Conservation (phyloP, 805 yeast genomes). For the Starmerella bombi region DNA sequence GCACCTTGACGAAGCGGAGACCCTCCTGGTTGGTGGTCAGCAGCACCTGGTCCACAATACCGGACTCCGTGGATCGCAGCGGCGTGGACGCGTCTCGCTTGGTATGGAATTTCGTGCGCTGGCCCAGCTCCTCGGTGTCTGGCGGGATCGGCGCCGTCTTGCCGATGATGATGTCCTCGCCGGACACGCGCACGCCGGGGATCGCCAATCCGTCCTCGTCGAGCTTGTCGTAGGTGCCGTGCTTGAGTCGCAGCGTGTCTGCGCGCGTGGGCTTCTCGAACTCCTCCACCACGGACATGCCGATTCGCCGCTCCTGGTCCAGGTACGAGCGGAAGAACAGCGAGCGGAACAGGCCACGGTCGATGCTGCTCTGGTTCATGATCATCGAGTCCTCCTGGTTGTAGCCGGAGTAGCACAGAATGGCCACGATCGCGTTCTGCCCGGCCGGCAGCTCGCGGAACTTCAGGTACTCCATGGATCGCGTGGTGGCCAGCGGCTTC, state of each 20-base stretch:
- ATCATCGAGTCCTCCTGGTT: conserved; percentile 99
- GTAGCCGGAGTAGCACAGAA: conserved; percentile 95
- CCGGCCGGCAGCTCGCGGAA: conserved; percentile 98
- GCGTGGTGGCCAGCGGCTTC: conserved; percentile 93
- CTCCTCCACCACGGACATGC: conserved; percentile 96
- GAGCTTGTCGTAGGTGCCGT: conserved; percentile 94
- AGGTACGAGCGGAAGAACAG: conserved; percentile 92
- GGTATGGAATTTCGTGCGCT: conserved; percentile 94
- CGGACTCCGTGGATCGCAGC: conserved; percentile 87
- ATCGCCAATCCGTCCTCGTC: conserved; percentile 97
- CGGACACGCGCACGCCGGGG: conserved; percentile 97
- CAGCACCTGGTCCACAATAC: conserved; percentile 95
- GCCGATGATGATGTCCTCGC: conserved; percentile 97
- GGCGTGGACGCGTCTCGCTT: conserved; percentile 99
- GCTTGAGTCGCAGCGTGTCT: conserved; percentile 87
- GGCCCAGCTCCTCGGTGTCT: conserved; percentile 96
- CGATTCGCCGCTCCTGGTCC: conserved; percentile 97
- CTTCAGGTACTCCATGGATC: conserved; percentile 94
- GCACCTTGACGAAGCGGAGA: conserved; percentile 87
- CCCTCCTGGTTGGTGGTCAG: conserved; percentile 98
- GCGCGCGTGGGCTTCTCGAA: conserved; percentile 94
- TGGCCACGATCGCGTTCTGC: conserved; percentile 96
- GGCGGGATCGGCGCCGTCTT: conserved; percentile 99
- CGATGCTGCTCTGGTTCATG: conserved; percentile 97
- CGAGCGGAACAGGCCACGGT: conserved; percentile 90